A percentile compares a stretch with the other conserved stretches of the same genome.
These are phyloP conservation scores for Trichocomaceae sp. DNA, from an alignment of 2,329 filamentous ascomycete species.

Conservation along the genomic window DNA sequence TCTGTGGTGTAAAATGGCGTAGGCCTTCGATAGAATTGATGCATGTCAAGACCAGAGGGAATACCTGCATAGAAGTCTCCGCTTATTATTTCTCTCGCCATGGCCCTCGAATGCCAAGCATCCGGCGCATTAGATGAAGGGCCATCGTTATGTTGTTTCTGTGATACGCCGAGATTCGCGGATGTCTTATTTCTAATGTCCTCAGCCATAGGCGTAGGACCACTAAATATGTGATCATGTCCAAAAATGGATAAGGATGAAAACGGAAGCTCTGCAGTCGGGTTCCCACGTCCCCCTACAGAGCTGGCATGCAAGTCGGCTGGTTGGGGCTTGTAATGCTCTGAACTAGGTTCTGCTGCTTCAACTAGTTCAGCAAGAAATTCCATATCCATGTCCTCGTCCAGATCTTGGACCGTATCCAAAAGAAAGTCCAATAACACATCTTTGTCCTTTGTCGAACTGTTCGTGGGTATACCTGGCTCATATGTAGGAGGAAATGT, in stretches of 20 bases:
- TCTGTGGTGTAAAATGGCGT: not conserved
- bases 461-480: not conserved
- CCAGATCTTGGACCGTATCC: not conserved
- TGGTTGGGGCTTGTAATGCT: not conserved
- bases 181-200: not conserved
- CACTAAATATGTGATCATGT: not conserved
- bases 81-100: not conserved
- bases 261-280: not conserved
- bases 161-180: not conserved
- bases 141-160: not conserved
- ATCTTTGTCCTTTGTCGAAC: not conserved
- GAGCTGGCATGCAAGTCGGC: not conserved
- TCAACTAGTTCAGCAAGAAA: not conserved
- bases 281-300: not conserved
- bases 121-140: not conserved
- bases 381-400: constrained; percentile 1
- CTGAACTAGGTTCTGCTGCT: not conserved
- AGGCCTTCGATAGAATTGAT: not conserved
- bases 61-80: not conserved
- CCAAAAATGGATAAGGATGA: not conserved
- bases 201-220: not conserved
- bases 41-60: not conserved
- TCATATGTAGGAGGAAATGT: not conserved
- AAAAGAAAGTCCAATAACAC: not conserved
- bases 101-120: not conserved